Conservation (phyloP, 192 early-diverging fungal genomes). For the Endogone sp. region DNA sequence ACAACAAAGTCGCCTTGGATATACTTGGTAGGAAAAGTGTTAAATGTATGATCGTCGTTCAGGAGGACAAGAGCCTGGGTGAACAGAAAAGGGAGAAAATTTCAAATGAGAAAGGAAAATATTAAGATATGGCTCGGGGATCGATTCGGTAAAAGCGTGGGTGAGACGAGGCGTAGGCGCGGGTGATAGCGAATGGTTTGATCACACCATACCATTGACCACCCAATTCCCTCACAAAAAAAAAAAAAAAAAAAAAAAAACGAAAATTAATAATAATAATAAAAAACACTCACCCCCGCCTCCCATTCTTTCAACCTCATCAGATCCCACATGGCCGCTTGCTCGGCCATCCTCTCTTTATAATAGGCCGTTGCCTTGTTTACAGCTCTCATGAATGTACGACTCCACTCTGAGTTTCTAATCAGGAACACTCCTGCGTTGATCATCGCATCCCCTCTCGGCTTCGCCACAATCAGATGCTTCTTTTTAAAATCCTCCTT, state of each 20-base stretch:
- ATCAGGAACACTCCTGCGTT: slow-evolving; percentile 59
- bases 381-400: slow-evolving; percentile 38
- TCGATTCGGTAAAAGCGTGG: too few species aligned
- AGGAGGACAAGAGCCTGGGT: slow-evolving; percentile 31
- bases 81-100: background rate
- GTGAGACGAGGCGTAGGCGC: background rate
- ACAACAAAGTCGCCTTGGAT: slow-evolving; percentile 46
- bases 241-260: too few species aligned
- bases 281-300: slow-evolving; percentile 20
- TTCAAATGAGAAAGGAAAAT: slow-evolving; percentile 6
- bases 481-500: slow-evolving; percentile 25
- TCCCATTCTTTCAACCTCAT: slow-evolving; percentile 33
- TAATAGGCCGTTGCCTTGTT: slow-evolving; percentile 38
- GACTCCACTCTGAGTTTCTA: slow-evolving; percentile 51
- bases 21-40: slow-evolving; percentile 51
- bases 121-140: slow-evolving; percentile 2
- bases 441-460: slow-evolving; percentile 42
- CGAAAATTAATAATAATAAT: too few species aligned
- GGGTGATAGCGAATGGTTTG: background rate
- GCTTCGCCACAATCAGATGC: slow-evolving; percentile 45
- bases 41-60: slow-evolving; percentile 51
- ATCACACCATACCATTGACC: background rate
- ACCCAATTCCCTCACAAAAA: background rate
- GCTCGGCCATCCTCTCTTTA: slow-evolving; percentile 34
- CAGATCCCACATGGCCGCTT: slow-evolving; percentile 55